Percentiles rank a stretch among this genome's conserved stretches.
phyloP scores from a whole-genome alignment of 2,329 filamentous ascomycete species.

The Cytospora paraplurivora region DNA sequence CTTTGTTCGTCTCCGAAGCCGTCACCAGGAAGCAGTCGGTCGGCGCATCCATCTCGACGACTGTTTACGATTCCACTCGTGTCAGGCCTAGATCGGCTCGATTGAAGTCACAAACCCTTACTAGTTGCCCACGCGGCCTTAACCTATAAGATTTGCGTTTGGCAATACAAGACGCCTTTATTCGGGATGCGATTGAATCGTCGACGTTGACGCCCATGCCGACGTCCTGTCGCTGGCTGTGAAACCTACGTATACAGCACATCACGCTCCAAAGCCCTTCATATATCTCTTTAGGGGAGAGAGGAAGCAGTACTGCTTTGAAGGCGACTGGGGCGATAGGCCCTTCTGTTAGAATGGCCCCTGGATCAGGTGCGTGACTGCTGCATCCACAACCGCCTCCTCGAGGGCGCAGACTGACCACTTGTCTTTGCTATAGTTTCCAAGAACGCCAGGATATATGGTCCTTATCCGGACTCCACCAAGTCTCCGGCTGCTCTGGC shows the following conservation, averaged over 20 bases:
- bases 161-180: constrained; percentile 17
- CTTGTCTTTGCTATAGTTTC: constrained; percentile 16
- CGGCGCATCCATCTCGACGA: constrained; percentile 16
- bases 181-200: constrained; percentile 27
- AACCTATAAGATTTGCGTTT: constrained; percentile 16
- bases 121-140: not conserved
- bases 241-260: constrained; percentile 7
- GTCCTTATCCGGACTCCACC: constrained; percentile 10
- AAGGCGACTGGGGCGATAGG: constrained; percentile 16
- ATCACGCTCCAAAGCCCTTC: constrained; percentile 1
- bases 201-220: constrained; percentile 26
- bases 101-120: not conserved
- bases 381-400: constrained; percentile 4
- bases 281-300: constrained; percentile 4
- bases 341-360: constrained; percentile 28
- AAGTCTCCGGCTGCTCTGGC: constrained; percentile 17
- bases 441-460: constrained; percentile 22
- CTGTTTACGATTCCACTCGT: constrained; percentile 14
- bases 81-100: constrained; percentile 10
- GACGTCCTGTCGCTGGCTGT: constrained; percentile 25
- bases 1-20: constrained; percentile 22
- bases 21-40: constrained; percentile 18
- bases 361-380: constrained; percentile 26
- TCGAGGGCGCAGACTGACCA: constrained; percentile 17
- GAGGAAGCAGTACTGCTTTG: not conserved